Base-by-base conservation (phyloP, 345 rosid species). In the Eucalyptus victrix region DNA sequence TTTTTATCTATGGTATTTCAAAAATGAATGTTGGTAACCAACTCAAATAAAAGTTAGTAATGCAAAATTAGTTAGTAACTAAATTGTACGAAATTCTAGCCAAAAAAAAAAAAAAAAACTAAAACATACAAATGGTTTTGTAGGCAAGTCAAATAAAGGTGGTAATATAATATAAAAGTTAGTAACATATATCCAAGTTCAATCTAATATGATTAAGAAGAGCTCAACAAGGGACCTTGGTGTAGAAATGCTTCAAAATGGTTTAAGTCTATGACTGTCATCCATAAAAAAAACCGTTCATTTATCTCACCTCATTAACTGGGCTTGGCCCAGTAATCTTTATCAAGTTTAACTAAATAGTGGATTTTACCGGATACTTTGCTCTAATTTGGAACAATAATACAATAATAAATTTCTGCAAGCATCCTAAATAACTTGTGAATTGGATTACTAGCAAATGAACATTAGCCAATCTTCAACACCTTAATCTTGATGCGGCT, bases 171-270 rank as follows among this genome's bases (percentile, higher is more conserved):
- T n/a, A 44, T 45, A 47, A 47, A 47, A 47, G 49, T 47, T 47
- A 47, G 49, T 47, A 47, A 34, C 53, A 50, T n/a, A 24, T 14
- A 45, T 21, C 30, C 16, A 6, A 54, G 60, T 54, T 54, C 34
- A 14, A 28, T 10, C 4, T 42, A 24, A 30, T 15, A 21, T 47
- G 32, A 45, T 47, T 18, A 85, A 88, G 32, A 30, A 45, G 40
- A 49, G 87, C 72, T 67, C n/a, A 80, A 47, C 51, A 18, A 87
- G 60, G 30, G 86, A 88, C 45, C 88, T 49, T 89, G 89, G 47
- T 37, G 54, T 8, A 24, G 76, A 83, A 53, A 88, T 81, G 10
- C 58, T 89, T 93, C 93, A 93, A 65, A 90, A 92, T 7, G 90
- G 91, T 80, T 90, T 92, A 72, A 87, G 90, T 89, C 80, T 88